phyloP scores from a whole-genome alignment of 768 basidiomycete genomes.

The Mycena alexandri region DNA sequence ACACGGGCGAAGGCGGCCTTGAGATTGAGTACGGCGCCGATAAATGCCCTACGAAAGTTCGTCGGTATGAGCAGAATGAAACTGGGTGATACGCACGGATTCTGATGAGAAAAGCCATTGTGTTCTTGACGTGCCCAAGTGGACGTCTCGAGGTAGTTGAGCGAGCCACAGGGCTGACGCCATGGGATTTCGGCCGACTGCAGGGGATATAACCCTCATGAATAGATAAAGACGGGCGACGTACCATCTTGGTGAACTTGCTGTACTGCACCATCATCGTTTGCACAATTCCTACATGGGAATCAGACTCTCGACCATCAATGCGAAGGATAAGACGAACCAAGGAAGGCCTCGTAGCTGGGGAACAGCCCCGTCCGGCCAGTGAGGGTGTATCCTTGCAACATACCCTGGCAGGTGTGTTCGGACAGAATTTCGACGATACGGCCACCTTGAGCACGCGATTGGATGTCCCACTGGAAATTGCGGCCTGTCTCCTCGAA shows the following conservation, averaged over 20 bases:
- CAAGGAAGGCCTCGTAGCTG: conserved; percentile 92
- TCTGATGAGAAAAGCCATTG: conserved; percentile 92
- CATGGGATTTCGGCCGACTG: conserved; percentile 74
- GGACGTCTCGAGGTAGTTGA: conserved; percentile 91
- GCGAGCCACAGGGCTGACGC: conserved; percentile 76
- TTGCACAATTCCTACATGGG: conserved; percentile 69
- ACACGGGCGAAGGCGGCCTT: conserved; percentile 80
- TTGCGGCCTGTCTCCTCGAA: conserved; percentile 77
- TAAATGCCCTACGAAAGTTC: conserved; percentile 64
- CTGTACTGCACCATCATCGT: conserved; percentile 93
- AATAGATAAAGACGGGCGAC: conserved; percentile 26
- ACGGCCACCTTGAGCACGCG: conserved; percentile 79
- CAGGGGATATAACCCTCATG: not conserved
- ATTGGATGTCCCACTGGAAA: conserved; percentile 87
- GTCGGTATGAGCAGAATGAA: not conserved
- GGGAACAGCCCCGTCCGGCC: conserved; percentile 90
- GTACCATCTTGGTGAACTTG: conserved; percentile 89
- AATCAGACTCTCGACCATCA: not conserved
- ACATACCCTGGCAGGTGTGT: conserved; percentile 90
- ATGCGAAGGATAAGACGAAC: conserved; percentile 7
- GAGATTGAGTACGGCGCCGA: conserved; percentile 86
- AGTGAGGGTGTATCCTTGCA: conserved; percentile 93
- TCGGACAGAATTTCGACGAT: conserved; percentile 92
- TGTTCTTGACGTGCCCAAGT: conserved; percentile 90
- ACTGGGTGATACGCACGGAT: conserved; percentile 55